Evolutionary conservation across 495 filamentous ascomycete species (phyloP).

Genomic region (Xylaria curta): DNA sequence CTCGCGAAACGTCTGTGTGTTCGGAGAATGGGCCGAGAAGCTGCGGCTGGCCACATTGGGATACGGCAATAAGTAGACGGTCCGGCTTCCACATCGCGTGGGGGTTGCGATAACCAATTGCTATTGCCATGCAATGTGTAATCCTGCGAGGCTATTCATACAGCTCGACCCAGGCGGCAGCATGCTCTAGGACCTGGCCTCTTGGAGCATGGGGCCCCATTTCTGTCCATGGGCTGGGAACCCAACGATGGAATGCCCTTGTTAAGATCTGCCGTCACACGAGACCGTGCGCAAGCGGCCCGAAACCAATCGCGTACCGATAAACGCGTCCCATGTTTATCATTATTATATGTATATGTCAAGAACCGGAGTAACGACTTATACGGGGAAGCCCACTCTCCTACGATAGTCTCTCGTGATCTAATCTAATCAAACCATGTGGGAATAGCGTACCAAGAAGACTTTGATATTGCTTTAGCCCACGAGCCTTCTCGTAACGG

Average conservation of each 20-base stretch:
- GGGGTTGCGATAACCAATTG: conserved; percentile 10
- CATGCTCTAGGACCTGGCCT: not conserved
- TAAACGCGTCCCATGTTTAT: not conserved
- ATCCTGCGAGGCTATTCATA: conserved; percentile 8
- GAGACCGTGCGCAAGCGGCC: conserved; percentile 20
- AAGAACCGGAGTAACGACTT: not conserved
- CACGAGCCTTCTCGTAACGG: not conserved
- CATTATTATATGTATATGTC: conserved; percentile 15
- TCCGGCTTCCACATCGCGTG: conserved; percentile 10
- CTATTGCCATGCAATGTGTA: not conserved
- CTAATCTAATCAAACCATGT: conserved; percentile 4
- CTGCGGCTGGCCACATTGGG: conserved; percentile 2
- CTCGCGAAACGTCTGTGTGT: conserved; percentile 11
- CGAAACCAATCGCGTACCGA: conserved; percentile 15
- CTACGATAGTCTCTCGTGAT: conserved; percentile 1
- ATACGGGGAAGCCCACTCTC: not conserved
- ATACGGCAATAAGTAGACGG: not conserved
- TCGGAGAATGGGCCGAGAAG: conserved; percentile 23
- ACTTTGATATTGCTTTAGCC: not conserved
- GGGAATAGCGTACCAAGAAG: not conserved
- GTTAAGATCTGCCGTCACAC: conserved; percentile 21
- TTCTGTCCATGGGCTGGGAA: not conserved
- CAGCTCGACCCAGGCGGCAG: conserved; percentile 11
- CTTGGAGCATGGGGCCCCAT: conserved; percentile 7
- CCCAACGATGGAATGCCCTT: conserved; percentile 16